Base-by-base conservation (phyloP, 257 asterid species). In the Nicotiana undulata region DNA sequence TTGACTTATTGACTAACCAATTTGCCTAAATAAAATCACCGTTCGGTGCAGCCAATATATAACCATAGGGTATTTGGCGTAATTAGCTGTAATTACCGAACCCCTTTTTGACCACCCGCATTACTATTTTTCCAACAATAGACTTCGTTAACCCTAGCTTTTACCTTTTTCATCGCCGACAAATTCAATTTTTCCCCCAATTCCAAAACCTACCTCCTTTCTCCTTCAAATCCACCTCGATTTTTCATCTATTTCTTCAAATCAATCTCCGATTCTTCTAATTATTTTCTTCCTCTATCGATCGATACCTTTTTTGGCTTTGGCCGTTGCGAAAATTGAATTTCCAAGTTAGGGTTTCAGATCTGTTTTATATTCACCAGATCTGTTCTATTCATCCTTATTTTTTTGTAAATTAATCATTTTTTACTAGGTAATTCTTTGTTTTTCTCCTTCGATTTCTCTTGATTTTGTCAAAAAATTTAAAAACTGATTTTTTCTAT, bases 291-390 rank as follows among this genome's bases (percentile, higher is more conserved):
- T 75, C 12, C 28, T 63, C 85, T 79, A 70, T 79, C 79, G 75
- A 74, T 82, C 37, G 85, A 82, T 79, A 55, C 65, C 56, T 29
- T 34, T 81, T 61, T 58, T 5, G 28, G 9, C 64, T 32, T 37
- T n/a, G 0, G 5, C 34, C 74, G 56, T 60, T 26, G 0, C 22
- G 12, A 52, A 22, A 56, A 6, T 84, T 44, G 78, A 76, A 56
- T 55, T 67, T 15, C 72, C 63, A 81, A 84, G 55, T 77, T 84
- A 84, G 85, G 87, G 84, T 81, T 84, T 77, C 75, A 20, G 28
- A 59, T 74, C 32, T 26, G 60, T 60, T 82, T 12, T 49, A 20
- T 82, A 52, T 51, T 24, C 28, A 61, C 16, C 68, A 64, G 85
- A 82, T 76, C 82, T 64, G 40, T 66, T 26, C 55, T 49, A 81